Evolutionary conservation across 805 yeast genomes (phyloP).

Genomic region (Candida michaelii): DNA sequence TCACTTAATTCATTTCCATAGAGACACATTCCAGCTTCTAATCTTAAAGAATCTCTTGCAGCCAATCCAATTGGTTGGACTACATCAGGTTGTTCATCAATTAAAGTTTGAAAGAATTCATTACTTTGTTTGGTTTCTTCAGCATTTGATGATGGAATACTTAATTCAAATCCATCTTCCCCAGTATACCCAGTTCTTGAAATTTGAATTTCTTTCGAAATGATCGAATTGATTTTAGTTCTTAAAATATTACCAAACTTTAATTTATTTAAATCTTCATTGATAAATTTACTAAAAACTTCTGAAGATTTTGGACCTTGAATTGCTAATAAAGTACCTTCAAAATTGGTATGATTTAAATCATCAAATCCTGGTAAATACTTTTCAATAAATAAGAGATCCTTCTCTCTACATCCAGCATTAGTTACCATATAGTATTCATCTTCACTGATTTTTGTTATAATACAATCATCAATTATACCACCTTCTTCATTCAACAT

Average conservation of each 20-base stretch:
- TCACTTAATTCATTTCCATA: constrained; percentile 92
- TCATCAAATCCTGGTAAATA: constrained; percentile 45
- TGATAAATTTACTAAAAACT: constrained; percentile 63
- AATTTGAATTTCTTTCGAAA: constrained; percentile 59
- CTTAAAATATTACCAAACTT: constrained; percentile 61
- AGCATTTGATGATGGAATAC: constrained; percentile 56
- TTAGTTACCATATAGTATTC: constrained; percentile 88
- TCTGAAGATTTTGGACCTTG: constrained; percentile 90
- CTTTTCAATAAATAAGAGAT: constrained; percentile 57
- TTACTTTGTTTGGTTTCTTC: constrained; percentile 45
- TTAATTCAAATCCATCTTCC: constrained; percentile 95
- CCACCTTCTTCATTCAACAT: constrained; percentile 72
- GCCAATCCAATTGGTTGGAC: constrained; percentile 93
- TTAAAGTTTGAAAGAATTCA: constrained; percentile 60
- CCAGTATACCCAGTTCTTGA: constrained; percentile 98
- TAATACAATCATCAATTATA: constrained; percentile 89
- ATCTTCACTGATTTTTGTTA: constrained; percentile 78
- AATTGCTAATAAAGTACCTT: constrained; percentile 78
- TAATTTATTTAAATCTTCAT: constrained; percentile 55
- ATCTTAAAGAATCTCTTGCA: constrained; percentile 93
- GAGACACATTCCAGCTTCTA: constrained; percentile 98
- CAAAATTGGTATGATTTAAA: constrained; percentile 48
- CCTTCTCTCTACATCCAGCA: constrained; percentile 91
- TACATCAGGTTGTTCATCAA: constrained; percentile 49
- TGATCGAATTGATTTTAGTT: constrained; percentile 47